Evolutionary conservation across 2,329 filamentous ascomycete species (phyloP).

Genomic region (Blumeria hordei): DNA sequence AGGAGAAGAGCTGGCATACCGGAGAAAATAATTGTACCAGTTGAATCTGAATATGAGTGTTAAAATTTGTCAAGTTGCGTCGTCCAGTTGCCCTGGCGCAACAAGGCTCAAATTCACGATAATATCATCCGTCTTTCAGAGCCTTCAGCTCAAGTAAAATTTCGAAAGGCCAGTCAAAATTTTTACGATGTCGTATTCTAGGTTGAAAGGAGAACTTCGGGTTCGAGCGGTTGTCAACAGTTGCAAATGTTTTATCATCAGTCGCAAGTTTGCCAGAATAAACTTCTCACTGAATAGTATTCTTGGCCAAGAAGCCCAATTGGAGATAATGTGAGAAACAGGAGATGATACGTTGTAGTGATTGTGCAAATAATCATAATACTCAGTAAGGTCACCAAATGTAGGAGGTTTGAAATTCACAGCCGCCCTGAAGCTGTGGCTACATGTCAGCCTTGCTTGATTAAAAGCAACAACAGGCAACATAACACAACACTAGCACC

Average conservation of each 20-base stretch:
- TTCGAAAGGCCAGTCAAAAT: not conserved
- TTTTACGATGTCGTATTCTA: not conserved
- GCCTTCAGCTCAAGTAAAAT: conserved; percentile 1
- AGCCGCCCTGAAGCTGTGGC: not conserved
- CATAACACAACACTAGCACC: not conserved
- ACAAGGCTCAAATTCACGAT: conserved; percentile 6
- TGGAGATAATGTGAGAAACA: not conserved
- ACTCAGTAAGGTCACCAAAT: too few species aligned
- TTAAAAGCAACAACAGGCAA: not conserved
- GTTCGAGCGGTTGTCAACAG: not conserved
- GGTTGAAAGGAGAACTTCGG: not conserved
- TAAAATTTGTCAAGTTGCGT: not conserved
- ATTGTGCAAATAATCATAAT: too few species aligned
- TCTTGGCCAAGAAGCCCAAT: not conserved
- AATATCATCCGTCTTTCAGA: conserved; percentile 9
- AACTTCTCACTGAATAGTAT: not conserved
- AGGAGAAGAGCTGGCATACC: conserved; percentile 11
- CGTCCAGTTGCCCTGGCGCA: conserved; percentile 8
- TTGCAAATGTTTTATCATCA: not conserved
- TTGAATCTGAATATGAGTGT: too few species aligned
- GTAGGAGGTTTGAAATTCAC: not conserved
- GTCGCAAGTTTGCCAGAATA: not conserved
- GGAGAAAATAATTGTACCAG: not conserved
- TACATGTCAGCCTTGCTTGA: not conserved
- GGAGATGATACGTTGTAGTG: not conserved